Conservation (phyloP, 2,329 filamentous ascomycete genomes). For the Apiospora rasikravindrae region DNA sequence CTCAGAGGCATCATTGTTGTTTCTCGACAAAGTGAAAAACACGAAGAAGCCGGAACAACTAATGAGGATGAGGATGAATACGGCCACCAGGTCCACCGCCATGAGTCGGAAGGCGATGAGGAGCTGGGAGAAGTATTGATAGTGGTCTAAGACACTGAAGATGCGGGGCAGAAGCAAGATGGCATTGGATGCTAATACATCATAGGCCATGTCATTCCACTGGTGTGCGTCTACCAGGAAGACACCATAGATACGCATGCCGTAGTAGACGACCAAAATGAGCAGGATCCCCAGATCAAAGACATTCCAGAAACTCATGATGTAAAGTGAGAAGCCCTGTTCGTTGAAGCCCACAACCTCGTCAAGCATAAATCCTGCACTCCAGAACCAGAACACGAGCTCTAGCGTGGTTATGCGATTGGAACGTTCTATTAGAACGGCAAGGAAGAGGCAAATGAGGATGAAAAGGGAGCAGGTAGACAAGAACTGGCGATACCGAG, state of each 20-base stretch:
- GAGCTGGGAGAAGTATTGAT: constrained; percentile 93
- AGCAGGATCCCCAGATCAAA: constrained; percentile 91
- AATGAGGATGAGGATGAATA: constrained; percentile 83
- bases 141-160: constrained; percentile 92
- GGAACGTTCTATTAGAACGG: constrained; percentile 78
- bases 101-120: constrained; percentile 94
- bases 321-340: constrained; percentile 93
- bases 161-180: constrained; percentile 88
- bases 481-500: constrained; percentile 87
- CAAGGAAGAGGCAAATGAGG: constrained; percentile 82
- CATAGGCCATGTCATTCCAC: constrained; percentile 86
- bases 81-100: constrained; percentile 85
- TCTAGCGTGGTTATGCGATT: constrained; percentile 83
- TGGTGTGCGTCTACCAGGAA: constrained; percentile 77
- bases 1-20: constrained; percentile 70
- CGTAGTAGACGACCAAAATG: constrained; percentile 86
- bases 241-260: constrained; percentile 85
- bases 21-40: constrained; percentile 84
- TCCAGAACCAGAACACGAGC: constrained; percentile 97
- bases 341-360: constrained; percentile 96
- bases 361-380: constrained; percentile 94
- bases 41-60: constrained; percentile 95
- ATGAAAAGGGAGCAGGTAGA: constrained; percentile 88
- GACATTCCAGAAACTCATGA: constrained; percentile 97
- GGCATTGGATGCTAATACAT: constrained; percentile 90